Percentiles rank a stretch among this genome's conserved stretches.
Conservation (phyloP, 192 early-diverging fungal species). For the Chytriomyces confervae region DNA sequence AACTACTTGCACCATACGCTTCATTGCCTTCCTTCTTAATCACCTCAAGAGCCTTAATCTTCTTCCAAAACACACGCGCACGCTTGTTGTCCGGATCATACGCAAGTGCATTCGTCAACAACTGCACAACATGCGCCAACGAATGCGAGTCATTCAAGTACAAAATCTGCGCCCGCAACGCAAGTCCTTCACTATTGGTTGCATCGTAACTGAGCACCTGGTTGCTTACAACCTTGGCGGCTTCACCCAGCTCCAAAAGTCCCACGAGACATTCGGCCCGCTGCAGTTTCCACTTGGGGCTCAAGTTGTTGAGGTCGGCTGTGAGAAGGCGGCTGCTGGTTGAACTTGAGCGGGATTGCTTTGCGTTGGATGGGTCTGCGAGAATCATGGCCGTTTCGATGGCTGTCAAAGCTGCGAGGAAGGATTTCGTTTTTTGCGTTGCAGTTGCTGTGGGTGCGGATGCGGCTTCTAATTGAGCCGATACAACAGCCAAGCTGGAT, state of each 20-base stretch:
- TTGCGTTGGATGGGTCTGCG: conserved; percentile 45
- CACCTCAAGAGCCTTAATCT: conserved; percentile 65
- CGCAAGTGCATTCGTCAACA: conserved; percentile 62
- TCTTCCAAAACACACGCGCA: conserved; percentile 69
- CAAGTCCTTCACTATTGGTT: conserved; percentile 74
- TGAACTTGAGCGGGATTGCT: conserved; percentile 5
- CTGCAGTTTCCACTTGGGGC: conserved; percentile 66
- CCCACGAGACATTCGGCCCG: conserved; percentile 71
- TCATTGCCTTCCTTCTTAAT: conserved; percentile 78
- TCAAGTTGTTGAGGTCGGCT: conserved; percentile 24
- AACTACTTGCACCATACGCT: conserved; percentile 65
- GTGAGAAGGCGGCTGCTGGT: conserved; percentile 26
- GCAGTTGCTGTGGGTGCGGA: not conserved
- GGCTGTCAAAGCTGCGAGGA: conserved; percentile 5
- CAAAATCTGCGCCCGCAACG: conserved; percentile 68
- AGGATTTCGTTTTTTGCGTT: not conserved
- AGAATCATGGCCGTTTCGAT: conserved; percentile 53
- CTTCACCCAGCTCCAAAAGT: conserved; percentile 66
- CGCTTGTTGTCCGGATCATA: conserved; percentile 80
- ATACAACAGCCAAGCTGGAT: conserved; percentile 4
- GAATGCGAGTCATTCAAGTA: conserved; percentile 68
- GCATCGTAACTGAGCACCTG: conserved; percentile 60
- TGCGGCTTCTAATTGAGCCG: conserved; percentile 9
- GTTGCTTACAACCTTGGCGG: conserved; percentile 56
- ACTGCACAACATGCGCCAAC: conserved; percentile 38